Evolutionary conservation across 495 filamentous ascomycete genomes (phyloP).

Genomic region (Parathielavia appendiculata): DNA sequence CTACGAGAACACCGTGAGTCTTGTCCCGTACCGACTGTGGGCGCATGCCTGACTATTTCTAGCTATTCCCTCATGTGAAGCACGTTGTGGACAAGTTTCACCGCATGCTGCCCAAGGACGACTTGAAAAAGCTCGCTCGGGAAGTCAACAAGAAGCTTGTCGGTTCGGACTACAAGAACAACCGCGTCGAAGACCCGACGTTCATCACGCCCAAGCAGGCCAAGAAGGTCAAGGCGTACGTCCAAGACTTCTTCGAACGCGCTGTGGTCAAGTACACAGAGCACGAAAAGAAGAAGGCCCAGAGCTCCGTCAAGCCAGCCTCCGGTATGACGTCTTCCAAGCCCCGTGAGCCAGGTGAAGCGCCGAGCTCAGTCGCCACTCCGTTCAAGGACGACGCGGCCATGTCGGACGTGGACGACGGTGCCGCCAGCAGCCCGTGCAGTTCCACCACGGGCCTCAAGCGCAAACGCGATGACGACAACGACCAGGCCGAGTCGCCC

Average conservation of each 20-base stretch:
- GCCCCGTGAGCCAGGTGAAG: conserved; percentile 27
- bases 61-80: conserved; percentile 81
- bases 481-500: conserved; percentile 29
- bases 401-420: conserved; percentile 32
- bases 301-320: conserved; percentile 30
- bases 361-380: conserved; percentile 18
- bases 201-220: conserved; percentile 68
- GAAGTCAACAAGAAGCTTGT: conserved; percentile 86
- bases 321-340: background rate
- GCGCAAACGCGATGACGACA: conserved; percentile 50
- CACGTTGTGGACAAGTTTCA: conserved; percentile 80
- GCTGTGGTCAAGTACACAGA: conserved; percentile 68
- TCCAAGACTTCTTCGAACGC: conserved; percentile 80
- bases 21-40: background rate
- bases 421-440: conserved; percentile 27
- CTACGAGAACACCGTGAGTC: conserved; percentile 80
- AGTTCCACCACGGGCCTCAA: conserved; percentile 45
- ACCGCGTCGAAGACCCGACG: conserved; percentile 74
- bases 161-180: conserved; percentile 81
- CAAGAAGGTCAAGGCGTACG: conserved; percentile 73
- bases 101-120: conserved; percentile 76
- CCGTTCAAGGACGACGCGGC: conserved; percentile 28
- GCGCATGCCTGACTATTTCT: conserved; percentile 25
- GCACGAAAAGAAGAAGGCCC: conserved; percentile 60
- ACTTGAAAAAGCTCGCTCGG: conserved; percentile 81